Conservation (phyloP, 192 early-diverging fungal species). For the Oehlia diaphana region DNA sequence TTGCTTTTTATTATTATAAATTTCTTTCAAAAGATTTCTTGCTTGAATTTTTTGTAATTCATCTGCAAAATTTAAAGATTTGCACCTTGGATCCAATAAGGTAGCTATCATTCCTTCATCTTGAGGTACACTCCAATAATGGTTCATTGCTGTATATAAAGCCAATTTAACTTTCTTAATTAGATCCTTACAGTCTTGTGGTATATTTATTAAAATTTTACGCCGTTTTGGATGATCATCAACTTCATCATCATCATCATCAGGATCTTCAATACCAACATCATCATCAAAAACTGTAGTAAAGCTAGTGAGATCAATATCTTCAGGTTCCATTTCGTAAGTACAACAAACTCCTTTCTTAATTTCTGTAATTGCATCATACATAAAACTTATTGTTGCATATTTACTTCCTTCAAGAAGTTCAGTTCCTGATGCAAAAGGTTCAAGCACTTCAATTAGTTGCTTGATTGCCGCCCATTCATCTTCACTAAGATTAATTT, state of each 20-base stretch:
- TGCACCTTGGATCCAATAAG: too few species aligned
- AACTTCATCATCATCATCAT: background rate
- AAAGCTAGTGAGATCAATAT: background rate
- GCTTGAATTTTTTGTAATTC: too few species aligned
- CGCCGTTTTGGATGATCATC: too few species aligned
- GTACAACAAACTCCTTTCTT: background rate
- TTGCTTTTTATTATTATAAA: too few species aligned
- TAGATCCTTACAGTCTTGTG: too few species aligned
- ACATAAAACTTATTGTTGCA: background rate
- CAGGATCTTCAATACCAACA: background rate
- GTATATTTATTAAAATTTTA: too few species aligned
- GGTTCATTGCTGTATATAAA: too few species aligned
- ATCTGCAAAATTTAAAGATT: too few species aligned
- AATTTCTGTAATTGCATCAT: slow-evolving; percentile 1
- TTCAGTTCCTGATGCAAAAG: background rate
- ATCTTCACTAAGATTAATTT: background rate
- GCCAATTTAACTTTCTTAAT: too few species aligned
- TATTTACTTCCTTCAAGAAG: background rate
- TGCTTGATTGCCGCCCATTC: background rate
- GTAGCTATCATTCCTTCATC: too few species aligned
- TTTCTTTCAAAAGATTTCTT: too few species aligned
- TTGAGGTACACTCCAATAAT: too few species aligned
- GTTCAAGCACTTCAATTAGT: background rate
- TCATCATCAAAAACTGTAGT: background rate
- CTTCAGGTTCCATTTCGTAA: background rate